Evolutionary conservation across 495 filamentous ascomycete genomes (phyloP), one percentile per base, ranked within the genome.

Genomic region (Aspergillus olivimuriae): DNA sequence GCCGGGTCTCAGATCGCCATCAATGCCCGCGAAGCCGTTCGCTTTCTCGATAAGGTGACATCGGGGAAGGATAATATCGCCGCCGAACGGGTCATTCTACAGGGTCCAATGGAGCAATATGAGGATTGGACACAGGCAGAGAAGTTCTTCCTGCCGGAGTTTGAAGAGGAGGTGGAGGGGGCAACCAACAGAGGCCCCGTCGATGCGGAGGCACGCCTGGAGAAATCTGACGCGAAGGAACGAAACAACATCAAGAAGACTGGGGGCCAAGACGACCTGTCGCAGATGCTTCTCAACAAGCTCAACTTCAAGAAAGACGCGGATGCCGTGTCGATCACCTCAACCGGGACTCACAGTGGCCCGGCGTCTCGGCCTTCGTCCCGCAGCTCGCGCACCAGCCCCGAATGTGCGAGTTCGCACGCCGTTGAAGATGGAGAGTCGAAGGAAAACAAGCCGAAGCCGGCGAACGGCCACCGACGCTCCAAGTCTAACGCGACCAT

Each of bases 41-140:
- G 75, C 42, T 84, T 80, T 61, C 77, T 85, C 51, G 81, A 85
- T 52, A 70, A 77, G 34, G 73, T 77, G 20, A 82, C 80, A 17
- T 75, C 72, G 34, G 71, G 69, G 35, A 73, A 73, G 42, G 72
- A 73, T 35, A 68, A 68, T 16, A 66, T 72, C 21, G 52, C 73
- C 12, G 55, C 73, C 50, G 65, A 70, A 21, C 53, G 68, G 5
- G 66, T 81, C 15, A 48, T 63, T 17, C 62, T 82, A 1, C 76
- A 82, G 51, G 75, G 74, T 12, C 77, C 74, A 22, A 73, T 71
- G 53, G 78, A 84, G 55, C 70, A 70, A 46, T 84, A 72, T 48
- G 61, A 68, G 15, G 71, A 56, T 33, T 85, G 81, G 81, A 63
- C 65, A 15, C 77, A 84, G 39, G 80, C 80, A 7, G 80, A 82